phyloP scores from a whole-genome alignment of 2,329 filamentous ascomycete species.

The Chaetomium sp. region DNA sequence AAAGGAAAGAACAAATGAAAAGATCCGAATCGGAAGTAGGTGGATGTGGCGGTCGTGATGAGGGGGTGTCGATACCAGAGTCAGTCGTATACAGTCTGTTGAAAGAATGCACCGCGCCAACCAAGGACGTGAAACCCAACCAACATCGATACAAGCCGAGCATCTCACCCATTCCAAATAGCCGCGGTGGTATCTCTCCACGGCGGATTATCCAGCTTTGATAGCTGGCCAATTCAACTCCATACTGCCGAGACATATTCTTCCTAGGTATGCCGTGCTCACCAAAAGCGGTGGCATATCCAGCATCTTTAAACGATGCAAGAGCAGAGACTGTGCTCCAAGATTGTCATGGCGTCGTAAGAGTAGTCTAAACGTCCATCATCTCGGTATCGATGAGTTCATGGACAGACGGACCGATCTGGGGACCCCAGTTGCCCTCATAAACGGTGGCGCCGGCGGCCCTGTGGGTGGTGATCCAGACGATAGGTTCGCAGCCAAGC shows the following conservation, averaged over 20 bases:
- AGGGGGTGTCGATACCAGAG: neutral
- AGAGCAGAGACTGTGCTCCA: slow-evolving; percentile 19
- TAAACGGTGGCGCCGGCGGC: slow-evolving; percentile 89
- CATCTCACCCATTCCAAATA: slow-evolving; percentile 20
- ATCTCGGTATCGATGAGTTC: slow-evolving; percentile 47
- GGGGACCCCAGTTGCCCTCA: slow-evolving; percentile 92
- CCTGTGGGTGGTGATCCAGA: slow-evolving; percentile 71
- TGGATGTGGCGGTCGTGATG: slow-evolving; percentile 4
- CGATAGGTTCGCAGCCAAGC: slow-evolving; percentile 64
- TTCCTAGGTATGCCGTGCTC: slow-evolving; percentile 14
- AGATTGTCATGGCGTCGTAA: slow-evolving; percentile 14
- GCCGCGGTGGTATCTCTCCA: slow-evolving; percentile 18
- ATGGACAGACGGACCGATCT: slow-evolving; percentile 32
- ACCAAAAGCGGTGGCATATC: slow-evolving; percentile 24
- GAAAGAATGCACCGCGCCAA: slow-evolving; percentile 7
- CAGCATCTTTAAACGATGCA: slow-evolving; percentile 26
- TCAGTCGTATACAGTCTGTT: neutral
- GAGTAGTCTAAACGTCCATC: slow-evolving; percentile 44
- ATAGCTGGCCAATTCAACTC: slow-evolving; percentile 21
- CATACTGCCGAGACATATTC: slow-evolving; percentile 21
- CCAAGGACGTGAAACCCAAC: neutral
- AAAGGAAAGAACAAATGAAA: too few relatives aligned
- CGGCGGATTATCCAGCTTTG: slow-evolving; percentile 21
- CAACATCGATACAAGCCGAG: slow-evolving; percentile 13
- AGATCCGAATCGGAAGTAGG: slow-evolving; percentile 6